Percentiles rank a stretch among this genome's conserved stretches.
Conservation (phyloP, 2,329 filamentous ascomycete genomes). For the Cercospora sojina region DNA sequence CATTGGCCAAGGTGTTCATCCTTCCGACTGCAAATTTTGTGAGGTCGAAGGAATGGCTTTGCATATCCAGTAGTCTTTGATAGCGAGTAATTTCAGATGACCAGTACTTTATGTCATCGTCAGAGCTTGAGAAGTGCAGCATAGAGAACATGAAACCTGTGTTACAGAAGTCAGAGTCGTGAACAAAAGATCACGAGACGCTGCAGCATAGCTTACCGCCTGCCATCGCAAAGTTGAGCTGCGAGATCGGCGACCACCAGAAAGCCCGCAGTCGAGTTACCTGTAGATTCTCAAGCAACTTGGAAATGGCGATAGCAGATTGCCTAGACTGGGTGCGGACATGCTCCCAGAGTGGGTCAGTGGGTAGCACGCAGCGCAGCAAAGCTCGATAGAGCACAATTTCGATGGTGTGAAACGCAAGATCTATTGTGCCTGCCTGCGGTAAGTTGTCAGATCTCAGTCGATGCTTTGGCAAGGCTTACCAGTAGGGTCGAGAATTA, state of each 20-base stretch:
- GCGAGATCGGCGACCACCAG: constrained; percentile 29
- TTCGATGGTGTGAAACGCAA: constrained; percentile 25
- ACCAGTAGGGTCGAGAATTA: constrained; percentile 29
- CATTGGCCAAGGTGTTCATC: constrained; percentile 25
- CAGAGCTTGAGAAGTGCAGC: constrained; percentile 24
- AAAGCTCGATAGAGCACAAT: constrained; percentile 25
- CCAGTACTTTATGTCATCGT: constrained; percentile 28
- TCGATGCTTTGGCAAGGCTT: neutral
- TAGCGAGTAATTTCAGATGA: constrained; percentile 26
- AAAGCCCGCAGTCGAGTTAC: constrained; percentile 27
- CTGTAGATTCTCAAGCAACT: constrained; percentile 26
- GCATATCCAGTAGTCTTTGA: constrained; percentile 27
- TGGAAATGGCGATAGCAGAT: constrained; percentile 18
- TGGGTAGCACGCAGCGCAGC: constrained; percentile 21
- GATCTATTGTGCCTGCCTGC: constrained; percentile 20
- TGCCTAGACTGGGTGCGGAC: constrained; percentile 22
- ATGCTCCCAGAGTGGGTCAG: constrained; percentile 7
- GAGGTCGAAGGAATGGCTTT: constrained; percentile 27
- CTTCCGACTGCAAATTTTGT: constrained; percentile 26
- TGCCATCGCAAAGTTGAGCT: constrained; percentile 22
- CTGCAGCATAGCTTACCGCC: neutral
- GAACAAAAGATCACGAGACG: neutral
- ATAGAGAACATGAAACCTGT: constrained; percentile 30
- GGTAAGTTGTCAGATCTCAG: neutral
- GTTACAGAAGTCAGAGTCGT: constrained; percentile 6